These are phyloP conservation scores for Byssoonygena ceratinophila DNA, from an alignment of 2,329 filamentous ascomycete genomes.

Conservation along the genomic window DNA sequence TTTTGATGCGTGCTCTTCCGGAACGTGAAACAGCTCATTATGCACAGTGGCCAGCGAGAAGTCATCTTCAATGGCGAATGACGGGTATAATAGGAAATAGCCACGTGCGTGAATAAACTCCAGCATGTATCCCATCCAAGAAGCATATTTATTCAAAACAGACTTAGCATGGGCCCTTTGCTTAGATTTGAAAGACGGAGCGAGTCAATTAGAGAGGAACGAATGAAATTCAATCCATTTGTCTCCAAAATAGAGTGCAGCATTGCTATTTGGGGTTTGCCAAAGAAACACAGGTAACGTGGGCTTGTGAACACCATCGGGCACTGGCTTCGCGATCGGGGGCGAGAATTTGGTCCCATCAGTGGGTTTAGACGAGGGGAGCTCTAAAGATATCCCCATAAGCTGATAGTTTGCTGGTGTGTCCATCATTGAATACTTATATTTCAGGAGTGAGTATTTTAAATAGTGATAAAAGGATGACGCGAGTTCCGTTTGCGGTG, in stretches of 20 bases:
- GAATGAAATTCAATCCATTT: conserved; percentile 80
- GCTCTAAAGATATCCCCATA: conserved; percentile 68
- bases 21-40: conserved; percentile 59
- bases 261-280: conserved; percentile 74
- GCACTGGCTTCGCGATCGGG: conserved; percentile 26
- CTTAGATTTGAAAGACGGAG: conserved; percentile 17
- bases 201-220: conserved; percentile 58
- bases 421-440: conserved; percentile 54
- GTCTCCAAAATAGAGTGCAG: conserved; percentile 69
- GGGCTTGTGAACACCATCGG: conserved; percentile 12
- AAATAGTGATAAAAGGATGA: conserved; percentile 78
- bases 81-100: conserved; percentile 72
- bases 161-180: conserved; percentile 36
- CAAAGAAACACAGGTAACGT: conserved; percentile 59
- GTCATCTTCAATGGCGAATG: conserved; percentile 39
- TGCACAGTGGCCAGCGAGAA: conserved; percentile 61
- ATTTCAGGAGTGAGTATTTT: conserved; percentile 65
- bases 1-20: conserved; percentile 50
- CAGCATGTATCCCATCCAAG: conserved; percentile 68
- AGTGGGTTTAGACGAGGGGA: conserved; percentile 47
- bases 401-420: conserved; percentile 44
- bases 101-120: conserved; percentile 65
- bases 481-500: conserved; percentile 68
- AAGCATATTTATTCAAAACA: conserved; percentile 58
- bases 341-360: conserved; percentile 47